Evolutionary conservation across 2,329 filamentous ascomycete species (phyloP).

Genomic region (Sclerotinia nivalis): DNA sequence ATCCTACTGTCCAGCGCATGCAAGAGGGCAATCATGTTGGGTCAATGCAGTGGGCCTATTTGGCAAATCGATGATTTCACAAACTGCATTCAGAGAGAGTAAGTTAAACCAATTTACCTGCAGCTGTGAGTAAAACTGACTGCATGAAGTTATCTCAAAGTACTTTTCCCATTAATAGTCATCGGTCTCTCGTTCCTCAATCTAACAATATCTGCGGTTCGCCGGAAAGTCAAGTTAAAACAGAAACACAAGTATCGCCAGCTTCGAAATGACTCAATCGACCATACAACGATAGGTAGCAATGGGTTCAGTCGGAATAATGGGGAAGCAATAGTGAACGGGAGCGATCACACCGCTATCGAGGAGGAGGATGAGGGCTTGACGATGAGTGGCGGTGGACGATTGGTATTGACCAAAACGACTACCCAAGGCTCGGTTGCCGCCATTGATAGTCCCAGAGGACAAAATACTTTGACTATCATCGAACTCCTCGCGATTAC

Average conservation of each 20-base stretch:
- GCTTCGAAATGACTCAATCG: constrained; percentile 49
- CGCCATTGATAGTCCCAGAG: constrained; percentile 73
- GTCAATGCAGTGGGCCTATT: constrained; percentile 40
- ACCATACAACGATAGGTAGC: constrained; percentile 39
- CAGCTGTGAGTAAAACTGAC: not conserved
- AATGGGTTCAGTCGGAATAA: constrained; percentile 3
- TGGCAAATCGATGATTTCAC: constrained; percentile 66
- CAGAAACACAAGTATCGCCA: constrained; percentile 57
- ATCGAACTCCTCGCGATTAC: constrained; percentile 75
- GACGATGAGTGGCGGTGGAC: constrained; percentile 59
- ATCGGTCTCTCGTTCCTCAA: constrained; percentile 69
- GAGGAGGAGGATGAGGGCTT: constrained; percentile 59
- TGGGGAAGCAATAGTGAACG: constrained; percentile 17
- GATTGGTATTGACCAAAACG: constrained; percentile 59
- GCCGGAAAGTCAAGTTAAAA: constrained; percentile 54
- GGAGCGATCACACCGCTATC: constrained; percentile 40
- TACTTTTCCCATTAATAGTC: constrained; percentile 73
- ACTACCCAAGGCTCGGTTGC: constrained; percentile 65
- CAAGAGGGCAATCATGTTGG: constrained; percentile 30
- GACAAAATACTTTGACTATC: constrained; percentile 67
- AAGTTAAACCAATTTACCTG: constrained; percentile 43
- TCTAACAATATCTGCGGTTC: constrained; percentile 59
- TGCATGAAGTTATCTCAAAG: constrained; percentile 68
- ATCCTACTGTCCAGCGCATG: not conserved
- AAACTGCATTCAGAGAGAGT: constrained; percentile 67